These are phyloP conservation scores for Eurotiales sp. DNA, from an alignment of 2,329 filamentous ascomycete species.

Conservation along the genomic window DNA sequence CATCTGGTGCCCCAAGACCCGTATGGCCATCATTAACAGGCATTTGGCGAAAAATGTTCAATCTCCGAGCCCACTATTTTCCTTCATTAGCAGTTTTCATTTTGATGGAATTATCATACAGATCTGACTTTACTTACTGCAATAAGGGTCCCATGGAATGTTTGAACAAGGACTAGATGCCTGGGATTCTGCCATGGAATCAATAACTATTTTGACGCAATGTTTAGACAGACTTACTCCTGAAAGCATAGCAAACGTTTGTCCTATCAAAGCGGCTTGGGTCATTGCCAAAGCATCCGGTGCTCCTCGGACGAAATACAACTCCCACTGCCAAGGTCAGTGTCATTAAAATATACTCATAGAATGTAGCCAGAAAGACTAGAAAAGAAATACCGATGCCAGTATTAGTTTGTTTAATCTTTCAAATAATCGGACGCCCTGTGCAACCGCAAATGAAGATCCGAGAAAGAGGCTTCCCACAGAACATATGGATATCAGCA, in stretches of 20 bases:
- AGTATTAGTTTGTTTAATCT: conserved; percentile 19
- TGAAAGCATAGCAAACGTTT: conserved; percentile 11
- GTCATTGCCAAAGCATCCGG: conserved; percentile 10
- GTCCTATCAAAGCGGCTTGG: conserved; percentile 6
- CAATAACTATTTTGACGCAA: neutral
- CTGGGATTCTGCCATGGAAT: conserved; percentile 7
- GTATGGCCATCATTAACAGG: neutral
- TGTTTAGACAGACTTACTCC: neutral
- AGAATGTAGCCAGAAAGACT: too few relatives aligned
- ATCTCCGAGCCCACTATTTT: conserved; percentile 7
- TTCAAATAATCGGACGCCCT: conserved; percentile 28
- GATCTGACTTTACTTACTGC: neutral
- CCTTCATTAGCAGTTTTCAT: too few relatives aligned
- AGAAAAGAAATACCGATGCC: conserved; percentile 1
- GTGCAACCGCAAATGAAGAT: conserved; percentile 24
- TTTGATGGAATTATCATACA: neutral
- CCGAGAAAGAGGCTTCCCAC: conserved; percentile 35
- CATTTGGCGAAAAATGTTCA: conserved; percentile 4
- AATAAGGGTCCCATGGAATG: conserved; percentile 6
- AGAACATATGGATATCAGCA: conserved; percentile 37
- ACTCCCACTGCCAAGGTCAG: conserved; percentile 4
- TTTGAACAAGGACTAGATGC: conserved; percentile 4
- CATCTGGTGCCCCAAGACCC: neutral
- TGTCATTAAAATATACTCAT: neutral
- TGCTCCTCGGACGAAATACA: conserved; percentile 7